Base-by-base conservation (phyloP, 345 rosid species). In the Hibiscus trionum region DNA sequence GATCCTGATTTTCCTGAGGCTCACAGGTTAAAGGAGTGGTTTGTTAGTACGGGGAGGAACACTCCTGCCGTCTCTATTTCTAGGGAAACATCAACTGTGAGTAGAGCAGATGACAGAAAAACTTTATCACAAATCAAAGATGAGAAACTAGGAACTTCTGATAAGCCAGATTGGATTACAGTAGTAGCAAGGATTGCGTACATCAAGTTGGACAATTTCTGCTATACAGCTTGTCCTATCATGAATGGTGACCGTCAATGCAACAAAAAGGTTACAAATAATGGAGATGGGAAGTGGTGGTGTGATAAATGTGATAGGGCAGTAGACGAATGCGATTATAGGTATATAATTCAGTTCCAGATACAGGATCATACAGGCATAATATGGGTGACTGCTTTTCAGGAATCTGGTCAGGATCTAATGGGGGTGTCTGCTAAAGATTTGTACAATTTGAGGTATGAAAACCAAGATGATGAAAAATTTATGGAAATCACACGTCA, bases 271-370 rank as follows among this genome's bases (percentile, higher is more conserved):
- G 97, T 91, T 11, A 85, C 91, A 11, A 86, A 91, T 78, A 91
- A 94, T 27, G 98, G 97, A 49, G 96, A 94, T 79, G 96, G 97
- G 75, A 90, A 79, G 72, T 94, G 97, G 95, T 86, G 87, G 63
- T 91, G 98, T 63, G 97, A 94, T 75, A 86, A 80, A 74, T 94
- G 98, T 60, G 95, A 94, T 74, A 76, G 29, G 56, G 84, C 82
- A 46, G 78, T 88, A 52, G 95, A 82, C 80, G 96, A 90, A 76
- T 90, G 95, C 35, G 96, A 90, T 77, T 91, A 87, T 79, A 84
- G 93, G 70, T 91, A 91, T 77, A 86, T 91, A 73, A 79, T 94
- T 69, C 95, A 90, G 87, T 60, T 94, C 15, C 98, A 91, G 88
- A 84, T 94, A 77, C 93, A 90, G 81, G 98, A 94, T 76, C 91